Conservation (phyloP, 192 early-diverging fungal species). For the Coemansia sp. region DNA sequence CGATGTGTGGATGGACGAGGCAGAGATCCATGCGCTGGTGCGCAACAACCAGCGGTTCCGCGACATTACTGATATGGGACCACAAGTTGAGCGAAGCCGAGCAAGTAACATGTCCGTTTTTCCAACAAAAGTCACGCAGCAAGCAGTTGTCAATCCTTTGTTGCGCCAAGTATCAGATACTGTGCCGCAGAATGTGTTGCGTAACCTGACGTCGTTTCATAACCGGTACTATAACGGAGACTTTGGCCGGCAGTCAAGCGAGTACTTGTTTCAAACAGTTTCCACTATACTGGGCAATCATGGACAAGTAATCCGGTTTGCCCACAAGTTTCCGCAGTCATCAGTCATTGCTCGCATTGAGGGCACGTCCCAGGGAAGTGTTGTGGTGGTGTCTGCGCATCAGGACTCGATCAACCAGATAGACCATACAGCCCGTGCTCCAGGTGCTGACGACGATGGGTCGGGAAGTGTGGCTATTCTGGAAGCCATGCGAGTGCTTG, state of each 20-base stretch:
- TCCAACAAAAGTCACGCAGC: slow-evolving; percentile 45
- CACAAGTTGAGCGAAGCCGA: background rate
- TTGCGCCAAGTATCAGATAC: slow-evolving; percentile 28
- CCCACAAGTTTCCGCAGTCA: slow-evolving; percentile 24
- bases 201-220: slow-evolving; percentile 67
- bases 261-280: slow-evolving; percentile 54
- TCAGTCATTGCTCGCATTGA: slow-evolving; percentile 15
- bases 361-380: slow-evolving; percentile 31
- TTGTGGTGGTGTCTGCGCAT: slow-evolving; percentile 85
- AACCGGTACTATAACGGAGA: slow-evolving; percentile 81
- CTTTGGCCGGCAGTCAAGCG: slow-evolving; percentile 56
- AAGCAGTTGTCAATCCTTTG: slow-evolving; percentile 58
- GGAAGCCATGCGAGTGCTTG: slow-evolving; percentile 77
- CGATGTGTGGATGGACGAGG: background rate
- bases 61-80: slow-evolving; percentile 18
- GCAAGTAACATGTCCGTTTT: background rate
- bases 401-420: slow-evolving; percentile 87
- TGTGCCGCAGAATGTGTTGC: slow-evolving; percentile 62
- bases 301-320: slow-evolving; percentile 1
- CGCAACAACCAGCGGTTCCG: slow-evolving; percentile 4
- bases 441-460: slow-evolving; percentile 87
- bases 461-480: slow-evolving; percentile 87
- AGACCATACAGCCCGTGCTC: slow-evolving; percentile 68
- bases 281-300: slow-evolving; percentile 33
- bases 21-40: slow-evolving; percentile 4